Base-by-base conservation (phyloP, 2,329 filamentous ascomycete species). In the Hypomyces perniciosus region DNA sequence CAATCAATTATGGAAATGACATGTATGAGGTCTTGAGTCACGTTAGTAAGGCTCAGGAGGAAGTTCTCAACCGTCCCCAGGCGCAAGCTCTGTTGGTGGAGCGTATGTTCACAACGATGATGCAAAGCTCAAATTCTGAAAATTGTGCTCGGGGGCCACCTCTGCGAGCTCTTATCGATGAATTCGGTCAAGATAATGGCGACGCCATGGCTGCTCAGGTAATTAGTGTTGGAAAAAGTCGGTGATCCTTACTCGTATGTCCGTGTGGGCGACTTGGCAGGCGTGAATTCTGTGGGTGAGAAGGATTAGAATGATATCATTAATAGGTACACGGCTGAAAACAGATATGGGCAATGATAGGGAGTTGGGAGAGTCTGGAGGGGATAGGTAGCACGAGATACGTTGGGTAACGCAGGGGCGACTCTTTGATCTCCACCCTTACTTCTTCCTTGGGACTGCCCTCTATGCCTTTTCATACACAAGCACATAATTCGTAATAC, bases 131-230 rank as follows among this genome's bases (percentile, higher is more conserved):
- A 7, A 6, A 33, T 3, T 4, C n/a, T 26, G 13, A 13, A 8
- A 1, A 12, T 9, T 33, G 9, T 4, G 34, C 28, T 29, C 6
- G 31, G 5, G 35, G 34, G 13, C 29, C 48, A 20, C 48, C 48
- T 28, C 12, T 50, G 28, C 13, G 48, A 6, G 2, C 29, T 3
- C 41, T 50, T 29, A 40, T 50, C 35, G 33, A 37, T 6, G 28
- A 26, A 1, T 50, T 50, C 28, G 42, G 48, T 3, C 48, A 50
- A 12, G 41, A 50, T 40, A 38, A 50, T 13, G 48, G 48, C 1
- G 42, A 50, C 12, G 34, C 33, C 8, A 50, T 50, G 9, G 48
- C 48, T 34, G 42, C 42, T 39, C 34, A 44, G 12, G 44, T 50
- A 31, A 20, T 50, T 4, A 29, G 34, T 10, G 6, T 28, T 50